Percentiles rank a stretch among this genome's conserved stretches.
Conservation (phyloP, 148 eudicot species). For the Amaranthus palmeri region DNA sequence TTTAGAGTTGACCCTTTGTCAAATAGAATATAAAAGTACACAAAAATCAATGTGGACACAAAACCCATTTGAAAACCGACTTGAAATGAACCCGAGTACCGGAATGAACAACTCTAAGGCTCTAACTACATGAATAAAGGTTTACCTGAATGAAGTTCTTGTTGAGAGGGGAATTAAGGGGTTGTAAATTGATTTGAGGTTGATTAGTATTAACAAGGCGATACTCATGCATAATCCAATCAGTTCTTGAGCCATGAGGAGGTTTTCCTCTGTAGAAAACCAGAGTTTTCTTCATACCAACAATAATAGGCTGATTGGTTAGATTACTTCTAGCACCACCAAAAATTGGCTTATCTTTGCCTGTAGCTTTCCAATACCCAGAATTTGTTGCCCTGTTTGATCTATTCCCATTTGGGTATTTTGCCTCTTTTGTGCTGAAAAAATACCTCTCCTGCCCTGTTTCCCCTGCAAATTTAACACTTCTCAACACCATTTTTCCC, state of each 20-base stretch:
- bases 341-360: conserved; percentile 64
- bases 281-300: conserved; percentile 89
- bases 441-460: conserved; percentile 71
- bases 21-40: too few species aligned
- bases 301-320: conserved; percentile 26
- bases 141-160: conserved; percentile 30
- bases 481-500: neutral
- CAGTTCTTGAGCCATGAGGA: conserved; percentile 75
- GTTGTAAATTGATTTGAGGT: neutral
- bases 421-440: conserved; percentile 83
- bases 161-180: conserved; percentile 1
- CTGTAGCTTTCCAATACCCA: conserved; percentile 96
- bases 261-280: conserved; percentile 93
- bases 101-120: too few species aligned
- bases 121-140: too few species aligned
- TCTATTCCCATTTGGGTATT: conserved; percentile 89
- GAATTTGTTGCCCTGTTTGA: conserved; percentile 88
- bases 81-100: too few species aligned
- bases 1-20: too few species aligned
- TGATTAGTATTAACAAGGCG: conserved; percentile 39
- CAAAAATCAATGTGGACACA: too few species aligned
- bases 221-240: conserved; percentile 96
- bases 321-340: conserved; percentile 10
- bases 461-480: conserved; percentile 44
- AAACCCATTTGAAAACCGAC: too few species aligned